These are phyloP conservation scores for Lathyrus aphaca DNA, from an alignment of 306 rosid genomes.

Conservation along the genomic window DNA sequence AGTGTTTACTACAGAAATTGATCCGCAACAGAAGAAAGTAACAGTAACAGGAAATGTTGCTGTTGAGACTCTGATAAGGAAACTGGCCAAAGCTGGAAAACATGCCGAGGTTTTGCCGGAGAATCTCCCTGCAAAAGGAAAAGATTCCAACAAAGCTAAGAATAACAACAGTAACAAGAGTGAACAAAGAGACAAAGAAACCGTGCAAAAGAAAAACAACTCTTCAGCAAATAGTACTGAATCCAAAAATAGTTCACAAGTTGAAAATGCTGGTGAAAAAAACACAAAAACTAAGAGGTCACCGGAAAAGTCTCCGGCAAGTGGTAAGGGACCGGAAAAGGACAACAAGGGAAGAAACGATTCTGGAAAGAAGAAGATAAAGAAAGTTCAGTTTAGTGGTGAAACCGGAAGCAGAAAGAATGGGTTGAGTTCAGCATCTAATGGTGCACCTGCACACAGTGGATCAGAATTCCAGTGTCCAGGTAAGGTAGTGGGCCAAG, in stretches of 20 bases:
- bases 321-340: constrained; percentile 18
- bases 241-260: constrained; percentile 37
- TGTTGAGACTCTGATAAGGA: constrained; percentile 63
- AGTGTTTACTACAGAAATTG: constrained; percentile 68
- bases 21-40: constrained; percentile 73
- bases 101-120: constrained; percentile 78
- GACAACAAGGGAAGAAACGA: constrained; percentile 34
- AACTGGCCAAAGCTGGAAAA: constrained; percentile 71
- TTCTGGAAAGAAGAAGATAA: constrained; percentile 63
- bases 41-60: constrained; percentile 70
- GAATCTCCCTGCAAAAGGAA: constrained; percentile 46
- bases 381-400: constrained; percentile 40
- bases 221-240: constrained; percentile 33
- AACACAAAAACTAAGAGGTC: constrained; percentile 36
- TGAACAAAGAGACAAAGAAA: constrained; percentile 45
- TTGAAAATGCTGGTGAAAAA: constrained; percentile 40
- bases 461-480: constrained; percentile 41
- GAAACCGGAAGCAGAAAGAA: constrained; percentile 21
- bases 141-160: constrained; percentile 42
- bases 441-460: constrained; percentile 41
- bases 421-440: constrained; percentile 30
- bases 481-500: constrained; percentile 31
- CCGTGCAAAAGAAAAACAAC: constrained; percentile 2
- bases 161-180: constrained; percentile 56
- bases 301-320: constrained; percentile 37